Percentiles rank a stretch among this genome's conserved stretches.
Conservation (phyloP, 352 stramenopile genomes). For the Salisapilia sapeloensis region DNA sequence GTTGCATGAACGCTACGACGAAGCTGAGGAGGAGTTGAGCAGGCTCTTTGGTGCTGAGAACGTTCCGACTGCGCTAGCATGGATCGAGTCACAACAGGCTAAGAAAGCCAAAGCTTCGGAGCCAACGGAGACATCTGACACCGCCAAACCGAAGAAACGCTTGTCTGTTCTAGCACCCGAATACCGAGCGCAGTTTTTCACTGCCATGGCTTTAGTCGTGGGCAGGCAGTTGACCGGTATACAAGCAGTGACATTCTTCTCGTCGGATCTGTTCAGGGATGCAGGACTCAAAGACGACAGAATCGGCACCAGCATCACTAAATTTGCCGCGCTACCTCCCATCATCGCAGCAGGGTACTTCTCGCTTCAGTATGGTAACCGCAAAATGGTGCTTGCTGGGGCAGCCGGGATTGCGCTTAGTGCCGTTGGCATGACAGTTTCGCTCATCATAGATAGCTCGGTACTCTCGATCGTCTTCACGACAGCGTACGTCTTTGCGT, state of each 20-base stretch:
- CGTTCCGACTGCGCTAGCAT: constrained; percentile 7
- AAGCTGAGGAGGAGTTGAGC: constrained; percentile 8
- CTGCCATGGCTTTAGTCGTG: constrained; percentile 19
- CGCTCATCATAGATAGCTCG: constrained; percentile 8
- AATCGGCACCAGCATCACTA: constrained; percentile 33
- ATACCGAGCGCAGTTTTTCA: constrained; percentile 19
- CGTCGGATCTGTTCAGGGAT: constrained; percentile 41
- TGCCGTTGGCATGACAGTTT: constrained; percentile 23
- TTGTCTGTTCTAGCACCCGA: constrained; percentile 4
- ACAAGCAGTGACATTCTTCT: constrained; percentile 61
- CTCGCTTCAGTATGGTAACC: constrained; percentile 19
- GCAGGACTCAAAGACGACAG: constrained; percentile 32
- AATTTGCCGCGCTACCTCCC: constrained; percentile 30
- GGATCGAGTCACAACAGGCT: constrained; percentile 3
- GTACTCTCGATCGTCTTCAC: constrained; percentile 29
- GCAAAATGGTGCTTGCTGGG: constrained; percentile 22
- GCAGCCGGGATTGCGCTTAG: constrained; percentile 26
- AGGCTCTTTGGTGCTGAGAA: constrained; percentile 10
- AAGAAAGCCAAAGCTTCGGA: no score
- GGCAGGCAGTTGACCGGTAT: constrained; percentile 39
- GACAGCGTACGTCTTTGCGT: constrained; percentile 23
- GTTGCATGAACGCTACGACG: constrained; percentile 8
- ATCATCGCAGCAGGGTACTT: constrained; percentile 21
- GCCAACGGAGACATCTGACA: no score
- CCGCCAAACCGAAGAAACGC: constrained; percentile 3